These are phyloP conservation scores for Mrakia blollopis DNA, from an alignment of 768 basidiomycete genomes.

Conservation along the genomic window DNA sequence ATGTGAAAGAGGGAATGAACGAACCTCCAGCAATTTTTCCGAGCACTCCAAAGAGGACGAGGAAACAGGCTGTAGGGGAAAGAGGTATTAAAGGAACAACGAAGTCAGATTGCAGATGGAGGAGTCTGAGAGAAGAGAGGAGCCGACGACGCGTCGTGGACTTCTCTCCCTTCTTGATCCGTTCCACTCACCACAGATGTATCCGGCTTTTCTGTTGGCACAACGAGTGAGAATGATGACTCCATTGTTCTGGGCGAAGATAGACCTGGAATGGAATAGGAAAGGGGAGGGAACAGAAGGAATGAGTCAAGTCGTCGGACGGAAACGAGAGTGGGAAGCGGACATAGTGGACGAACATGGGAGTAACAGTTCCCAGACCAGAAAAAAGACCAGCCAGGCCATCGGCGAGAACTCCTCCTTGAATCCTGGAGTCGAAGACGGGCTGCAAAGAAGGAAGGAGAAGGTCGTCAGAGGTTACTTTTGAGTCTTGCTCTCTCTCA, in stretches of 20 bases:
- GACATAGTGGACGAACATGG: constrained; percentile 49
- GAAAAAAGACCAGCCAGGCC: constrained; percentile 76
- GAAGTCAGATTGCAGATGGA: constrained; percentile 68
- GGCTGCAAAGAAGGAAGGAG: constrained; percentile 35
- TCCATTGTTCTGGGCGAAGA: constrained; percentile 59
- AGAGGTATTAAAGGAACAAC: neutral
- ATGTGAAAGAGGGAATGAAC: too few relatives aligned
- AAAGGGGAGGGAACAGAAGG: neutral
- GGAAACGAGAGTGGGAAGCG: neutral
- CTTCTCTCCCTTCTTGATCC: neutral
- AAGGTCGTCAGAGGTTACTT: too few relatives aligned
- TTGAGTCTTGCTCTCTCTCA: too few relatives aligned
- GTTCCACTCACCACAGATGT: constrained; percentile 39
- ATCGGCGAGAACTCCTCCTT: constrained; percentile 74
- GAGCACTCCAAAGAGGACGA: constrained; percentile 65
- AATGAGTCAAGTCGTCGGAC: neutral
- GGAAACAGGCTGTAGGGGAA: constrained; percentile 51
- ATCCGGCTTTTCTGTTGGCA: constrained; percentile 16
- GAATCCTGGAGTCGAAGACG: constrained; percentile 74
- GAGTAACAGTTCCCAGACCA: constrained; percentile 73
- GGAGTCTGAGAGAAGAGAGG: neutral
- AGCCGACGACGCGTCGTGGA: neutral
- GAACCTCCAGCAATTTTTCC: constrained; percentile 66
- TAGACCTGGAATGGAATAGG: constrained; percentile 33
- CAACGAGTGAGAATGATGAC: constrained; percentile 58